Percentiles rank a stretch among this genome's conserved stretches.
phyloP scores from a whole-genome alignment of 2,329 filamentous ascomycete genomes.

The Neofusicoccum sp. region DNA sequence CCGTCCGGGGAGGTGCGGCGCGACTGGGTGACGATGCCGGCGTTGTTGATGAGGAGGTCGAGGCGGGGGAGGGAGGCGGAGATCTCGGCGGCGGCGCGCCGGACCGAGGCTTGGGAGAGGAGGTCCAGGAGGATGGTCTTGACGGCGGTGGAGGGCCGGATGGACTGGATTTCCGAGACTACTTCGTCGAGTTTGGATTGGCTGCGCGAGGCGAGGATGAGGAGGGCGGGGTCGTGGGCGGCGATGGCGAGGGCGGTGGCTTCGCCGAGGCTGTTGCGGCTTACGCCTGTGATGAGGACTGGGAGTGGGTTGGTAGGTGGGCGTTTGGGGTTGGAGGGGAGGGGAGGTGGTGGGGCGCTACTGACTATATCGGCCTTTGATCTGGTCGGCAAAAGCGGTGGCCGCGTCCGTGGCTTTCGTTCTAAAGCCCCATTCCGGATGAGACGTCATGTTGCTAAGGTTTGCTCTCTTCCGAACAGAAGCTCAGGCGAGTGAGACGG shows the following conservation, averaged over 20 bases:
- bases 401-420: constrained; percentile 34
- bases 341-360: too few relatives aligned
- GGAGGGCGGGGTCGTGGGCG: constrained; percentile 27
- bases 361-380: constrained; percentile 30
- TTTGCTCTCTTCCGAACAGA: neutral
- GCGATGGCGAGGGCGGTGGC: constrained; percentile 31
- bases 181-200: constrained; percentile 41
- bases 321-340: neutral
- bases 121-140: constrained; percentile 37
- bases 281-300: constrained; percentile 28
- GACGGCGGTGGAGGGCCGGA: constrained; percentile 34
- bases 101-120: constrained; percentile 33
- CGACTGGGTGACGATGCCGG: constrained; percentile 34
- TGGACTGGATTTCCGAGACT: constrained; percentile 33
- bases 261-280: constrained; percentile 31
- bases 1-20: constrained; percentile 37
- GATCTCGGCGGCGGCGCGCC: constrained; percentile 35
- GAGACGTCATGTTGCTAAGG: constrained; percentile 26
- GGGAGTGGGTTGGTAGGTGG: neutral
- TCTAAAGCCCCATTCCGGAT: constrained; percentile 34
- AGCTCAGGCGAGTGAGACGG: neutral
- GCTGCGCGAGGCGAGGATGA: constrained; percentile 44
- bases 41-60: constrained; percentile 45
- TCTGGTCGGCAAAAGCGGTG: constrained; percentile 28
- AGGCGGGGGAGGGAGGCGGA: constrained; percentile 31